Conservation (phyloP, 805 yeast genomes). For the Babjeviella inositovora region DNA sequence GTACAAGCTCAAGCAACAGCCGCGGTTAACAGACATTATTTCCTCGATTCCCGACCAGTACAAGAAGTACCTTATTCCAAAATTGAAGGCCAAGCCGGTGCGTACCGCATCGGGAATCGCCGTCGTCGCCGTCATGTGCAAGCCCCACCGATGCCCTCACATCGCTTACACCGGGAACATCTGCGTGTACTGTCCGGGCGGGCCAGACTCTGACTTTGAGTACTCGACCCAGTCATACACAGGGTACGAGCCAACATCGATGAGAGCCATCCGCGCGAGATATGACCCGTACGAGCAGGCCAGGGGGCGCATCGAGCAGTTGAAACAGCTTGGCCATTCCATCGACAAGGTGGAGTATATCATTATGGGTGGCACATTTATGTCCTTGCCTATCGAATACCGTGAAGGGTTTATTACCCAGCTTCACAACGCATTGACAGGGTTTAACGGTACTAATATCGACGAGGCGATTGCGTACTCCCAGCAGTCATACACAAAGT, state of each 20-base stretch:
- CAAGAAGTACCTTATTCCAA: constrained; percentile 80
- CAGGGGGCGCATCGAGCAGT: constrained; percentile 91
- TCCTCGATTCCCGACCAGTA: constrained; percentile 93
- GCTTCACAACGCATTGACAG: constrained; percentile 88
- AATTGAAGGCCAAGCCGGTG: constrained; percentile 95
- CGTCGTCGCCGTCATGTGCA: constrained; percentile 98
- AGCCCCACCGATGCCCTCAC: constrained; percentile 98
- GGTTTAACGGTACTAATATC: constrained; percentile 71
- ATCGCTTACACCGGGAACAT: constrained; percentile 97
- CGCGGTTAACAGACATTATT: constrained; percentile 87
- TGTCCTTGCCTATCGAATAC: constrained; percentile 84
- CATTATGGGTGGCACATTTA: constrained; percentile 97
- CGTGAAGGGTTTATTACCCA: constrained; percentile 81
- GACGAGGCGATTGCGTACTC: constrained; percentile 87
- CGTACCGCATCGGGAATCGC: constrained; percentile 98
- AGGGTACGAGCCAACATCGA: constrained; percentile 96
- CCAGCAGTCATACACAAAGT: constrained; percentile 88
- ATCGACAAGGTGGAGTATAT: constrained; percentile 96
- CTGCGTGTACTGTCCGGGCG: constrained; percentile 98
- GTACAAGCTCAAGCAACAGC: constrained; percentile 83
- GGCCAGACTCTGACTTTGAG: constrained; percentile 96
- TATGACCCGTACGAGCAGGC: constrained; percentile 99
- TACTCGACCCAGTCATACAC: constrained; percentile 97
- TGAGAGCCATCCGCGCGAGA: constrained; percentile 98
- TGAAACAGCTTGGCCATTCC: constrained; percentile 88